phyloP scores from a whole-genome alignment of 2,329 filamentous ascomycete genomes.

The Hypoxylon rubiginosum region DNA sequence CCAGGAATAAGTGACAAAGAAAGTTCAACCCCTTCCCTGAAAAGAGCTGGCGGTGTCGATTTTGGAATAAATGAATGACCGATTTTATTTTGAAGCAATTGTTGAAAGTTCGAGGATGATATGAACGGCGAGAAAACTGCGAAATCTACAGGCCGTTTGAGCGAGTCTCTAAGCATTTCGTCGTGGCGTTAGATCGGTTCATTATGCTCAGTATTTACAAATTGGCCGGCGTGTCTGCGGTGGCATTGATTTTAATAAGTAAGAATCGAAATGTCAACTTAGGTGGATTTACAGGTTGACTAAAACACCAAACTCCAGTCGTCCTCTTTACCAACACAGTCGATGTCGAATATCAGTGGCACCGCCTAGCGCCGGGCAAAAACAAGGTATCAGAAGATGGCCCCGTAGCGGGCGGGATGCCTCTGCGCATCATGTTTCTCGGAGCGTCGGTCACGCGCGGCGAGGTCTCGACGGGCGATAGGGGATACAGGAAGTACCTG shows the following conservation, averaged over 20 bases:
- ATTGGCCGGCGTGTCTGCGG: slow-evolving; percentile 19
- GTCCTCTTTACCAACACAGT: slow-evolving; percentile 40
- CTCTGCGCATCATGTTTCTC: slow-evolving; percentile 47
- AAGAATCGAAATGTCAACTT: background rate
- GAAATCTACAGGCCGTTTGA: background rate
- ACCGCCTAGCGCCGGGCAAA: slow-evolving; percentile 15
- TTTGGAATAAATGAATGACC: too few relatives aligned
- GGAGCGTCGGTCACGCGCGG: slow-evolving; percentile 47
- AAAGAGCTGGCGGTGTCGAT: background rate
- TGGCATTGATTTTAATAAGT: slow-evolving; percentile 31
- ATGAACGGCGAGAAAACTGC: slow-evolving; percentile 12
- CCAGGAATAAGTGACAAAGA: background rate
- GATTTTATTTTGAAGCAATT: background rate
- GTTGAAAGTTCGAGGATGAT: slow-evolving; percentile 10
- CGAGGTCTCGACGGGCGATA: slow-evolving; percentile 44
- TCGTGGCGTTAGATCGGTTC: slow-evolving; percentile 2
- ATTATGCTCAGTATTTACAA: slow-evolving; percentile 33
- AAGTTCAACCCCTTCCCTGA: background rate
- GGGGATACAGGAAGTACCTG: slow-evolving; percentile 48
- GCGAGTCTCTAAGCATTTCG: slow-evolving; percentile 2
- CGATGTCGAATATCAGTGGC: slow-evolving; percentile 41
- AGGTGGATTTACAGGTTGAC: slow-evolving; percentile 1
- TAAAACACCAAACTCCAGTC: slow-evolving; percentile 18
- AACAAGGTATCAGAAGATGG: slow-evolving; percentile 16
- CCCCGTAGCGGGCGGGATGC: slow-evolving; percentile 41